Evolutionary conservation across 225 moss, liverwort and hornwort species (phyloP), one percentile per base, ranked within the genome.

Genomic region (Ulota crispa): DNA sequence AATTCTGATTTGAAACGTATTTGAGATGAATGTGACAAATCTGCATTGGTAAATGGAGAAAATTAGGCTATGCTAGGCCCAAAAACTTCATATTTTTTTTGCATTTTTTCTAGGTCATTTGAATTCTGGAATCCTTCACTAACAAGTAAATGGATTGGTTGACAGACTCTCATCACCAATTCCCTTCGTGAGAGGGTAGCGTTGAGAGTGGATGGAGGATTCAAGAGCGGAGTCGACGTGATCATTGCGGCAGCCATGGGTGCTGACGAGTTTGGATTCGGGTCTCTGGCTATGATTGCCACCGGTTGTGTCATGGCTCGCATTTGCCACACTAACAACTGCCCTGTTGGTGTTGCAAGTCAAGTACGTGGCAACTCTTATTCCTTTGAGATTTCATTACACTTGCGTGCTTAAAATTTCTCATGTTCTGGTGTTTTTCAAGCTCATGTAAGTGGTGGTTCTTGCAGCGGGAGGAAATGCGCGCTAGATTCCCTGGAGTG

Each of bases 231-330:
- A 75, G 93, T 99, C 72, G 99, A 99, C 80, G 96, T 99, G 72
- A 80, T 96, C 70, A 89, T 99, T 84, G 99, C 91, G 67, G 99
- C 99, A 74, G 91, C 91, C 56, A 90, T 99, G 92, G 99, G 99
- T 73, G 99, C 93, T 5, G 99, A 99, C 78, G 99, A 99, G 70
- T 99, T 80, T 69, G 99, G 99, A 5, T 99, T 99, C 78, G 99
- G 99, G 36, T 99, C 99, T 18, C 79, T 99, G n/a, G 99, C 99
- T 64, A 99, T 99, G 99, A 96, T 99, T 27, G 99, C 99, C 55
- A 96, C 96, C 30, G 99, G 99, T 61, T 99, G 99, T 84, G 73
- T 99, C 75, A 99, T 99, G 99, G 99, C 99, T 72, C 96, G 99
- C 56, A 99, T 99, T 83, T 99, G 99, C 87, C 99, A 99, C 64